A percentile compares a stretch with the other conserved stretches of the same genome.
phyloP scores from a whole-genome alignment of 2,329 filamentous ascomycete genomes.

The Nemania abortiva region DNA sequence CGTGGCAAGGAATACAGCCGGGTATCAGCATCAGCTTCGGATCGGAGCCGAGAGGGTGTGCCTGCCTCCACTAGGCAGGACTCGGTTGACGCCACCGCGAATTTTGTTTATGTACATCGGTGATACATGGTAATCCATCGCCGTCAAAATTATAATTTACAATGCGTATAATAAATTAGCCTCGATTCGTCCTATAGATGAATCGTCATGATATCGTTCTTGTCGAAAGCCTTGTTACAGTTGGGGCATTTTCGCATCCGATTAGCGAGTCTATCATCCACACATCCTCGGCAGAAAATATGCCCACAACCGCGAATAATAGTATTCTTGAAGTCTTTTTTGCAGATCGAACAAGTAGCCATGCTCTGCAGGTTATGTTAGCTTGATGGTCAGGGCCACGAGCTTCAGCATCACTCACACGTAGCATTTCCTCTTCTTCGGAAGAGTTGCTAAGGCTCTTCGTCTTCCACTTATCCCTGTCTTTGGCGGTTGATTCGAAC shows the following conservation, averaged over 20 bases:
- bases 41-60: slow-evolving; percentile 16
- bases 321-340: slow-evolving; percentile 93
- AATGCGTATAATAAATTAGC: slow-evolving; percentile 14
- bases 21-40: slow-evolving; percentile 26
- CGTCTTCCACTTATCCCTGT: slow-evolving; percentile 85
- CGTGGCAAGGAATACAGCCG: slow-evolving; percentile 11
- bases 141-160: slow-evolving; percentile 39
- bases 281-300: slow-evolving; percentile 90
- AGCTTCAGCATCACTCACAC: slow-evolving; percentile 70
- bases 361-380: slow-evolving; percentile 68
- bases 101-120: slow-evolving; percentile 37
- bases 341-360: slow-evolving; percentile 91
- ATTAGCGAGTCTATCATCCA: slow-evolving; percentile 88
- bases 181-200: slow-evolving; percentile 58
- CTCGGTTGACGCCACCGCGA: slow-evolving; percentile 2
- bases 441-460: slow-evolving; percentile 85
- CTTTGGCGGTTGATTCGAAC: slow-evolving; percentile 82
- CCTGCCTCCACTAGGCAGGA: slow-evolving; percentile 14
- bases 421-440: slow-evolving; percentile 84
- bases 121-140: slow-evolving; percentile 31
- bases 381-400: slow-evolving; percentile 35
- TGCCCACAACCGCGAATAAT: slow-evolving; percentile 94
- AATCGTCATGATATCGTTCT: slow-evolving; percentile 85
- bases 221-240: slow-evolving; percentile 92
- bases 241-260: slow-evolving; percentile 95